Evolutionary conservation across 23 red algal genomes (phyloP).

Genomic region (Gracilaria gracilis): DNA sequence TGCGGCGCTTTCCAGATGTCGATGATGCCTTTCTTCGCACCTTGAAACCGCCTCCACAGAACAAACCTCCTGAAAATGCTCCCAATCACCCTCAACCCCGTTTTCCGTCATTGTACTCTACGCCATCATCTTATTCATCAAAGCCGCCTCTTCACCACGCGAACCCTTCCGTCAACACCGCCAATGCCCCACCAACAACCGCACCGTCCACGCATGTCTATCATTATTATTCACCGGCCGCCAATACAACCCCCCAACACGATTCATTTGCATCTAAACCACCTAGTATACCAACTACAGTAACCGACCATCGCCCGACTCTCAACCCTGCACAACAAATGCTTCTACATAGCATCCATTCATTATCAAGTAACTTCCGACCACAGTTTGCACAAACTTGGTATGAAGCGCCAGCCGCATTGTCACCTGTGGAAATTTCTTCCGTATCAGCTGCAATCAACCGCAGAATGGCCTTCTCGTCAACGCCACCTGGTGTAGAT

Average conservation of each 20-base stretch:
- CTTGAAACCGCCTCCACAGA: background rate
- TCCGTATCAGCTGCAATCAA: background rate
- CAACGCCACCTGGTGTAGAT: background rate
- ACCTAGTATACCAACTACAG: background rate
- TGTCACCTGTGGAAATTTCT: background rate
- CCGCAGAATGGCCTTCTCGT: background rate
- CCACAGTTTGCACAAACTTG: background rate
- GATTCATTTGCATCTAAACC: background rate
- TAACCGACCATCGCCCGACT: background rate
- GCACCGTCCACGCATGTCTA: background rate
- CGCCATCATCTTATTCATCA: background rate
- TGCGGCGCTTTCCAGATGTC: slow-evolving; percentile 6
- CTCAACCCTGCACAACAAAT: background rate
- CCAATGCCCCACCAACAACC: background rate
- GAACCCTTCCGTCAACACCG: background rate
- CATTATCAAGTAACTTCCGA: slow-evolving; percentile 14
- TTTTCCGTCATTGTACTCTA: slow-evolving; percentile 23
- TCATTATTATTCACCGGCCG: background rate
- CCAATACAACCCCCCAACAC: background rate
- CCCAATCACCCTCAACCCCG: slow-evolving; percentile 9
- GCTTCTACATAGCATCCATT: slow-evolving; percentile 3
- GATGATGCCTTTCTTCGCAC: slow-evolving; percentile 4
- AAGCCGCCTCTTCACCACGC: slow-evolving; percentile 8
- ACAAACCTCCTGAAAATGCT: background rate
- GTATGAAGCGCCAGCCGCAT: background rate